Conservation (phyloP, 2,329 filamentous ascomycete genomes). For the Alternaria sp. region DNA sequence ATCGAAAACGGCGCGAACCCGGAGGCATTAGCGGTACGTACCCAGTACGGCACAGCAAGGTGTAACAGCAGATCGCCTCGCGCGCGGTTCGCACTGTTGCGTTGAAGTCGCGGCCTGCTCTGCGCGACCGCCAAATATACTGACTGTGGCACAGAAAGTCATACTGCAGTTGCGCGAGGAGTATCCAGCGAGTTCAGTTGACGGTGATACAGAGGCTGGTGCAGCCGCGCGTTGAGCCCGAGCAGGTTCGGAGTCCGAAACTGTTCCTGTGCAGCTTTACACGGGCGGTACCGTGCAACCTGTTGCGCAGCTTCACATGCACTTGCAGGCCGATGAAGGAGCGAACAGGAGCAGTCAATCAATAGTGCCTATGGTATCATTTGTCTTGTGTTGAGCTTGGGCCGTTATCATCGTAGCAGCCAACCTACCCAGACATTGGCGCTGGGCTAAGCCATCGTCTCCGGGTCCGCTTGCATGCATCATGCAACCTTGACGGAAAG, state of each 20-base stretch:
- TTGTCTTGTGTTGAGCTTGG: neutral
- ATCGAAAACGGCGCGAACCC: constrained; percentile 98
- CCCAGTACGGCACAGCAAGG: constrained; percentile 15
- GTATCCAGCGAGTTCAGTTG: constrained; percentile 45
- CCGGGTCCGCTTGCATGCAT: constrained; percentile 7
- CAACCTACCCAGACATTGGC: constrained; percentile 4
- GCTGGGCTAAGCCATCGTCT: constrained; percentile 8
- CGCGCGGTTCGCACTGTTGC: constrained; percentile 19
- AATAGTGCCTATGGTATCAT: neutral
- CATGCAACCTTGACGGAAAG: constrained; percentile 12
- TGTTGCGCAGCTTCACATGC: neutral
- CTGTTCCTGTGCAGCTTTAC: constrained; percentile 14
- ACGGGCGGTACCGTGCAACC: constrained; percentile 16
- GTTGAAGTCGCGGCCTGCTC: neutral
- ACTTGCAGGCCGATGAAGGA: neutral
- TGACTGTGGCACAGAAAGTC: constrained; percentile 51
- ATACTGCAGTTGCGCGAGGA: constrained; percentile 57
- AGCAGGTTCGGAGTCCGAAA: constrained; percentile 16
- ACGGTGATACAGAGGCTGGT: constrained; percentile 37
- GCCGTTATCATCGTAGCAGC: constrained; percentile 5
- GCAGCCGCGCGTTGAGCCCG: constrained; percentile 33
- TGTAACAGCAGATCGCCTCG: constrained; percentile 17
- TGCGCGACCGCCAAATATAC: constrained; percentile 13
- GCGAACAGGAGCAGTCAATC: constrained; percentile 1
- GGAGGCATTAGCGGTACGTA: constrained; percentile 87